A percentile compares a stretch with the other conserved stretches of the same genome.
phyloP scores from a whole-genome alignment of 169 alveolate genomes.

The Plasmodium relictum region DNA sequence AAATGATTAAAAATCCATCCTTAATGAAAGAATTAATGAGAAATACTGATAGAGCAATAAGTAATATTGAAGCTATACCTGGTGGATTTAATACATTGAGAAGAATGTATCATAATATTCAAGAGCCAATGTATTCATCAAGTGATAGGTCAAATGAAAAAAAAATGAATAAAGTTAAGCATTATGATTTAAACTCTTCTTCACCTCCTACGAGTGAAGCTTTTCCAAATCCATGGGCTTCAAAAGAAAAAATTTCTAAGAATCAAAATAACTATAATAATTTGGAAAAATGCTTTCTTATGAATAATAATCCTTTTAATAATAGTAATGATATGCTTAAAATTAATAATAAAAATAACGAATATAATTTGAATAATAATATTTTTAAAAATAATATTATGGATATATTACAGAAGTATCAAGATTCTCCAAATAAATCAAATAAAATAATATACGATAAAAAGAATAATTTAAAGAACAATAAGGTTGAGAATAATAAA shows the following conservation, averaged over 20 bases:
- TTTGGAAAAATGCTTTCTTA: slow-evolving; percentile 16
- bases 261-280: slow-evolving; percentile 9
- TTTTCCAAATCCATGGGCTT: slow-evolving; percentile 76
- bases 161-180: slow-evolving; percentile 32
- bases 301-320: slow-evolving; percentile 28
- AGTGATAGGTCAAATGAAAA: slow-evolving; percentile 51
- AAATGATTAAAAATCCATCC: slow-evolving; percentile 85
- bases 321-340: slow-evolving; percentile 5
- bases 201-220: slow-evolving; percentile 77
- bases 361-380: not conserved
- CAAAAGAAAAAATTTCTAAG: slow-evolving; percentile 43
- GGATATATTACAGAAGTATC: slow-evolving; percentile 12
- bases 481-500: not conserved
- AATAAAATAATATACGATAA: not conserved
- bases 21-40: slow-evolving; percentile 86
- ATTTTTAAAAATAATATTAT: not conserved
- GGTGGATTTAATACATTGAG: slow-evolving; percentile 87
- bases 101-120: slow-evolving; percentile 86
- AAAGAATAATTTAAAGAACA: not conserved
- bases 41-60: slow-evolving; percentile 87
- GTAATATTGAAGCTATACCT: slow-evolving; percentile 88
- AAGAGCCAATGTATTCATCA: slow-evolving; percentile 82
- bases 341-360: not conserved
- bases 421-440: not conserved
- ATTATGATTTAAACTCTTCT: slow-evolving; percentile 68